A percentile compares a stretch with the other conserved stretches of the same genome.
Conservation (phyloP, 352 stramenopile species). For the Salisapilia sapeloensis region DNA sequence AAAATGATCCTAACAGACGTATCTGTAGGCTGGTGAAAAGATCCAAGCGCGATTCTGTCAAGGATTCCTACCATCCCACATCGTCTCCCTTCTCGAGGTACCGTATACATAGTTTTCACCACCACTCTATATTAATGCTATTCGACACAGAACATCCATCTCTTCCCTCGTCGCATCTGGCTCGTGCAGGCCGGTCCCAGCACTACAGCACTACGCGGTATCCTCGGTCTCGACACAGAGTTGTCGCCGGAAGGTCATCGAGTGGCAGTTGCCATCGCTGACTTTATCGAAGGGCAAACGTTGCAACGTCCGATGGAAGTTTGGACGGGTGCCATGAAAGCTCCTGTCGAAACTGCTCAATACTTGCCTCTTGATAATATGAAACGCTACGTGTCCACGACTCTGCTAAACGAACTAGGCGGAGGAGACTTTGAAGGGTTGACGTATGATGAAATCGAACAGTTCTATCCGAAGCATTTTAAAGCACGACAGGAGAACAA, state of each 20-base stretch:
- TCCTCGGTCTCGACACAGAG: slow-evolving; percentile 69
- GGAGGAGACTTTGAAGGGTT: slow-evolving; percentile 83
- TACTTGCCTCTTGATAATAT: slow-evolving; percentile 45
- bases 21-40: slow-evolving; percentile 61
- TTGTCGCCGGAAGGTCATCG: slow-evolving; percentile 60
- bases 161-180: slow-evolving; percentile 81
- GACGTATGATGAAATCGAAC: slow-evolving; percentile 71
- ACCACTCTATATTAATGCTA: neutral
- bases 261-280: slow-evolving; percentile 65
- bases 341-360: slow-evolving; percentile 45
- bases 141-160: slow-evolving; percentile 79
- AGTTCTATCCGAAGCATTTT: slow-evolving; percentile 79
- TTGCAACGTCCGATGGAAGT: slow-evolving; percentile 57
- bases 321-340: slow-evolving; percentile 74
- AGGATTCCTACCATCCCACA: slow-evolving; percentile 75
- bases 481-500: slow-evolving; percentile 78
- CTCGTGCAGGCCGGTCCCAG: slow-evolving; percentile 77
- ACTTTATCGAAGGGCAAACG: slow-evolving; percentile 71
- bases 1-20: neutral
- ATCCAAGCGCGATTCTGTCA: slow-evolving; percentile 79
- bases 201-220: slow-evolving; percentile 53
- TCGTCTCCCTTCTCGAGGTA: slow-evolving; percentile 58
- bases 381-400: slow-evolving; percentile 74
- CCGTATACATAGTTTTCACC: slow-evolving; percentile 9
- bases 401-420: slow-evolving; percentile 83